These are phyloP conservation scores for Geranium brycei DNA, from an alignment of 345 rosid species.

Conservation along the genomic window DNA sequence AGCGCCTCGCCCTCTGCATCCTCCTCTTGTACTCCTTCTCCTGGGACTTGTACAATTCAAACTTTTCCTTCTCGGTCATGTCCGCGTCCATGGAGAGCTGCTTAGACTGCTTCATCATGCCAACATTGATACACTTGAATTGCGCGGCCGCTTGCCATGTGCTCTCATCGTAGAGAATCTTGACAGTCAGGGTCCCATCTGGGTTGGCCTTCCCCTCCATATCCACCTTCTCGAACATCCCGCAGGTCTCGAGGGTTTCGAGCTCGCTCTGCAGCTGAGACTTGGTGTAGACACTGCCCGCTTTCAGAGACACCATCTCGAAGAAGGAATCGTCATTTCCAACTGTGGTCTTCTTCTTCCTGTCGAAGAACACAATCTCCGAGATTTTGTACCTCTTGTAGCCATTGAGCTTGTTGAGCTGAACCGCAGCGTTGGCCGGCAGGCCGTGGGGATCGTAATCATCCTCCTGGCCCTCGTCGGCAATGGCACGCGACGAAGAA, in stretches of 20 bases:
- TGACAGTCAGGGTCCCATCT: slow-evolving; percentile 57
- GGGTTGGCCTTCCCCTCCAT: slow-evolving; percentile 75
- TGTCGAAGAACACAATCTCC: slow-evolving; percentile 69
- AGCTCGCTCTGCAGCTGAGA: slow-evolving; percentile 77
- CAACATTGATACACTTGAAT: slow-evolving; percentile 85
- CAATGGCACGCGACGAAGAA: slow-evolving; percentile 44
- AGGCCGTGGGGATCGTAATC: slow-evolving; percentile 91
- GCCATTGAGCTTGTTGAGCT: slow-evolving; percentile 70
- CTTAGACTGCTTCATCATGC: slow-evolving; percentile 68
- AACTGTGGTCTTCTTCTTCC: slow-evolving; percentile 40
- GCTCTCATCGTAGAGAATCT: slow-evolving; percentile 68
- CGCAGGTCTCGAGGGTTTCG: slow-evolving; percentile 76
- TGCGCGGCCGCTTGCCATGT: slow-evolving; percentile 88
- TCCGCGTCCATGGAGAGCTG: slow-evolving; percentile 82
- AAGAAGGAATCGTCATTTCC: slow-evolving; percentile 89
- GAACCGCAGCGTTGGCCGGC: slow-evolving; percentile 76
- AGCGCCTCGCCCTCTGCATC: slow-evolving; percentile 67
- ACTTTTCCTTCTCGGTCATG: slow-evolving; percentile 92
- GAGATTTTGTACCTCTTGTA: slow-evolving; percentile 77
- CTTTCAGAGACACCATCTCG: slow-evolving; percentile 84
- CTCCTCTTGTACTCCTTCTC: slow-evolving; percentile 88
- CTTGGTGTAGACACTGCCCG: slow-evolving; percentile 78
- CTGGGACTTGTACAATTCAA: slow-evolving; percentile 64
- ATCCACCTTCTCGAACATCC: slow-evolving; percentile 97
- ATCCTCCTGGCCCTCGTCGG: slow-evolving; percentile 52